phyloP scores from a whole-genome alignment of 176 grass and related monocot species.

The Eleusine coracana region DNA sequence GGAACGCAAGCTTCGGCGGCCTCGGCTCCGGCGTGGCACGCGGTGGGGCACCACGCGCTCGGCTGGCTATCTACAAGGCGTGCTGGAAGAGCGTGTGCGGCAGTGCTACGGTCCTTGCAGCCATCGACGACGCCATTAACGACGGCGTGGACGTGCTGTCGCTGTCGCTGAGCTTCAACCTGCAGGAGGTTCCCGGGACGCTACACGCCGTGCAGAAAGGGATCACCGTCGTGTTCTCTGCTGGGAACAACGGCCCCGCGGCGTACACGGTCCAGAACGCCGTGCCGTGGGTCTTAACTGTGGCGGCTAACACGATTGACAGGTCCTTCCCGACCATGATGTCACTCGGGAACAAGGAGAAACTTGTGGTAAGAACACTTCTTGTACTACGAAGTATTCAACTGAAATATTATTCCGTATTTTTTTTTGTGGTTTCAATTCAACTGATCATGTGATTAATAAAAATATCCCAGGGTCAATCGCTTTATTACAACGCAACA shows the following conservation, averaged over 20 bases:
- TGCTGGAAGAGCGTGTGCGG: not conserved
- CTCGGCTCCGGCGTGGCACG: conserved; percentile 41
- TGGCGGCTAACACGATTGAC: conserved; percentile 61
- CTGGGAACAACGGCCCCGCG: conserved; percentile 30
- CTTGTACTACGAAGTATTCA: not conserved
- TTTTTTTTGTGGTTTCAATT: not conserved
- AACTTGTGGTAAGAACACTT: conserved; percentile 36
- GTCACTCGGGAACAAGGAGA: conserved; percentile 50
- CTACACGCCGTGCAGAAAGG: conserved; percentile 60
- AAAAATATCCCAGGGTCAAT: conserved; percentile 45
- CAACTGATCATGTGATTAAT: not conserved
- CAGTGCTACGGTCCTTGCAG: not conserved
- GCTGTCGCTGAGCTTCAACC: conserved; percentile 8
- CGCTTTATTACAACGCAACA: conserved; percentile 28
- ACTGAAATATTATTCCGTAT: not conserved
- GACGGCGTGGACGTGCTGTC: conserved; percentile 74
- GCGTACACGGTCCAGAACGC: conserved; percentile 34
- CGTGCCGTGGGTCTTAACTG: conserved; percentile 52
- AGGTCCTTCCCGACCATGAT: conserved; percentile 49
- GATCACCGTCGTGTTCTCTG: conserved; percentile 47
- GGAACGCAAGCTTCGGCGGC: conserved; percentile 36
- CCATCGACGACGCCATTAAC: conserved; percentile 67
- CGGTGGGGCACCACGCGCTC: conserved; percentile 56
- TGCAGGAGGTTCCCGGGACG: not conserved
- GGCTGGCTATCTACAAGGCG: conserved; percentile 57